A percentile compares a stretch with the other conserved stretches of the same genome.
Conservation (phyloP, 345 rosid genomes). For the Barbarea vulgaris region DNA sequence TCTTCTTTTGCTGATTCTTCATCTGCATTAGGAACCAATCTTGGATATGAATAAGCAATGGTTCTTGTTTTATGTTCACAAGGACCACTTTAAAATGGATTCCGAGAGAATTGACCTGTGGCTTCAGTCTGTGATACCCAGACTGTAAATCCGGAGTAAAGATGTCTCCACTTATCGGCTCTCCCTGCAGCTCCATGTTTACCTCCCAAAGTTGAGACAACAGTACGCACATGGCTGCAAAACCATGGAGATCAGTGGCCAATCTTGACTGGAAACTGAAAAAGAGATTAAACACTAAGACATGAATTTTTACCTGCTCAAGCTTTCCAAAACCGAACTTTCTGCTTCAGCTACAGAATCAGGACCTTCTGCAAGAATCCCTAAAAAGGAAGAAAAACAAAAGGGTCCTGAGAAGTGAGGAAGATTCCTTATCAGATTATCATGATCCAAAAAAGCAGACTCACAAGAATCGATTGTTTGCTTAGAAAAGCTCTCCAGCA, state of each 20-base stretch:
- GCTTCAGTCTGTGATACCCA: constrained; percentile 90
- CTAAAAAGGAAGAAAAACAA: constrained; percentile 42
- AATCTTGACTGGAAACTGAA: background rate
- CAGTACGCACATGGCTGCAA: constrained; percentile 83
- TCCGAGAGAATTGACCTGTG: constrained; percentile 46
- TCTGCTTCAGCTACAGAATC: constrained; percentile 73
- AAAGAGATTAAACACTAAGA: constrained; percentile 16
- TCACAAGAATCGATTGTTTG: constrained; percentile 82
- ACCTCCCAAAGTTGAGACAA: constrained; percentile 88
- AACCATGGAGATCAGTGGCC: background rate
- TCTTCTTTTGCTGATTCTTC: constrained; percentile 83
- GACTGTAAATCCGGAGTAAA: constrained; percentile 80
- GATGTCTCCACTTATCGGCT: constrained; percentile 72
- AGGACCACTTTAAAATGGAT: background rate
- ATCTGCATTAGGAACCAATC: constrained; percentile 44
- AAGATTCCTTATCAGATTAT: background rate
- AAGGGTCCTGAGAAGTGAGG: background rate
- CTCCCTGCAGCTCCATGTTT: constrained; percentile 71
- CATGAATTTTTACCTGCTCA: constrained; percentile 63
- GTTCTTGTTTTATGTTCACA: background rate
- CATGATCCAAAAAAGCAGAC: constrained; percentile 37
- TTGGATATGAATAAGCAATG: background rate
- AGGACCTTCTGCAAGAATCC: constrained; percentile 71
- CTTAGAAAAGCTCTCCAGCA: constrained; percentile 74
- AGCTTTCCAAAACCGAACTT: constrained; percentile 66